Base-by-base conservation (phyloP, 805 yeast species). In the Candida patagonica region DNA sequence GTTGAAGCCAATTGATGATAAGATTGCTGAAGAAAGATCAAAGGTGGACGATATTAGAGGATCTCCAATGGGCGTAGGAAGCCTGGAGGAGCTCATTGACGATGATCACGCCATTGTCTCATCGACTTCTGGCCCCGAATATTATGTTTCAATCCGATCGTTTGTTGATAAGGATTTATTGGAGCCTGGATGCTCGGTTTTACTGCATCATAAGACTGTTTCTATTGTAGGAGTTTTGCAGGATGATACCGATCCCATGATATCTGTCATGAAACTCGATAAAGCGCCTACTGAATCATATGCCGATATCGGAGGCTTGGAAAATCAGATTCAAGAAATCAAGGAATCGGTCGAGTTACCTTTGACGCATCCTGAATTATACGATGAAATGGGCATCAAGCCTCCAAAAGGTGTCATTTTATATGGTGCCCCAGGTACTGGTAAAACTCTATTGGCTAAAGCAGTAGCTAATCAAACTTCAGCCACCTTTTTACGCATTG, bases 81-180 rank as follows among this genome's bases (percentile, higher is more conserved):
- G 96, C 2, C 70, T 92, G 54, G 98, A 92, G 60, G 98, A 92
- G 66, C 85, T 92, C 46, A 85, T 92, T 51, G 98, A 92, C 58
- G 98, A 92, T 62, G 98, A 92, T 59, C 98, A 92, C 63, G 98
- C 98, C 15, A 92, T 92, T 67, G 96, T 92, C 33, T 86, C 96
- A 35, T 79, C 94, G 40, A 78, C 94, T 5, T 86, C 95, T 9
- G 96, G 97, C 17, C 95, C 97, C 5, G 98, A 92, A 64, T 92
- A 88, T 63, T 92, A 92, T 59, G 98, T 92, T 26, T 81, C 95
- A 5, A 92, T 92, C 51, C 68, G 94, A 64, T 85, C 96, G 8
- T 92, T 92, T 69, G 98, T 92, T 13, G 98, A 92, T 62, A 92
- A 92, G 64, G 96, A 92, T 42, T 67, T 89, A 45, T 67, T 92